A percentile compares a stretch with the other conserved stretches of the same genome.
Evolutionary conservation across 2,329 filamentous ascomycete species (phyloP).

Genomic region (Nigrospora oryzae): DNA sequence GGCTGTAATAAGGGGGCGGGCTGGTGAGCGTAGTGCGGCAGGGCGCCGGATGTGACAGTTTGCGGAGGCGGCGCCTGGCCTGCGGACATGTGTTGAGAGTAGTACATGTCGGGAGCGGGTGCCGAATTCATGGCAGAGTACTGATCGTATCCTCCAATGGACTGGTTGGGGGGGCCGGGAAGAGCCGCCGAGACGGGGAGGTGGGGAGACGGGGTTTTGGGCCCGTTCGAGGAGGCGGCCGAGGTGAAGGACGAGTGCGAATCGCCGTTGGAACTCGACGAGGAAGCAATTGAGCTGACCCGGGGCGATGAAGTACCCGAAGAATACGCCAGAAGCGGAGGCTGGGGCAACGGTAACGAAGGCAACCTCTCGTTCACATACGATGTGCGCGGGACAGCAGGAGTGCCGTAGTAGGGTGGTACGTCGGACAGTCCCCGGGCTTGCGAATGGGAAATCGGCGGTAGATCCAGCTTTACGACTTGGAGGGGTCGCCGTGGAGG

Average conservation of each 20-base stretch:
- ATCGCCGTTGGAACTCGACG: conserved; percentile 40
- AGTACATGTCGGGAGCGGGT: conserved; percentile 71
- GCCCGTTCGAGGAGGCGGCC: conserved; percentile 49
- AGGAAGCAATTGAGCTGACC: conserved; percentile 63
- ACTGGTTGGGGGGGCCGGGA: conserved; percentile 28
- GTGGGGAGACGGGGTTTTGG: conserved; percentile 71
- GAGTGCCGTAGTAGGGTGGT: conserved; percentile 57
- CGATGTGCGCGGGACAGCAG: conserved; percentile 55
- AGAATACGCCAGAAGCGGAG: conserved; percentile 60
- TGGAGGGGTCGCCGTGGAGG: conserved; percentile 25
- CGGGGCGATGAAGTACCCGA: conserved; percentile 68
- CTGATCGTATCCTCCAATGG: conserved; percentile 29
- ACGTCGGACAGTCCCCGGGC: conserved; percentile 68
- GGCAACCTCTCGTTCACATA: conserved; percentile 68
- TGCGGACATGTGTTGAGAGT: conserved; percentile 68
- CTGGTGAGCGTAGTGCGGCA: conserved; percentile 72
- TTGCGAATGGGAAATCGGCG: conserved; percentile 76
- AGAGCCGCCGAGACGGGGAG: conserved; percentile 42
- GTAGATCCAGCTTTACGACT: conserved; percentile 91
- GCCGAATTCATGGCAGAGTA: conserved; percentile 71
- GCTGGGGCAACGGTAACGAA: conserved; percentile 60
- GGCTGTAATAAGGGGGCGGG: conserved; percentile 71
- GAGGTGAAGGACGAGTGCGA: conserved; percentile 48
- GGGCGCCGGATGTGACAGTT: conserved; percentile 63
- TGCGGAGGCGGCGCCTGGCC: conserved; percentile 68